These are phyloP conservation scores for Solanum rostratum DNA, from an alignment of 257 asterid species.

Conservation along the genomic window DNA sequence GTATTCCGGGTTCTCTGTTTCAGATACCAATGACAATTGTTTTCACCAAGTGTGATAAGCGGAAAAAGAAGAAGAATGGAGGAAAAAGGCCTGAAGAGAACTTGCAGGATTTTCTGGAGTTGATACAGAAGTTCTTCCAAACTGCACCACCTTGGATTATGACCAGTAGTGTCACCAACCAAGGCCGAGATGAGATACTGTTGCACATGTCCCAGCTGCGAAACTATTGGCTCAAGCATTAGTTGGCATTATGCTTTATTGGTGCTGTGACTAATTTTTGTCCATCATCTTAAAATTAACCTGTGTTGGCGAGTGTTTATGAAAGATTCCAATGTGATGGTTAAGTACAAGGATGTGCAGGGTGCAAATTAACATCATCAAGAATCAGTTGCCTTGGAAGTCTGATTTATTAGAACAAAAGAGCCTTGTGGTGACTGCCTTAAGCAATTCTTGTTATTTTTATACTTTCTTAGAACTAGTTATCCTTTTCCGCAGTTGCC, in stretches of 20 bases:
- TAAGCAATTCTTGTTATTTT: not conserved
- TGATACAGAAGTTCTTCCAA: conserved; percentile 58
- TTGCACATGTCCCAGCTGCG: conserved; percentile 94
- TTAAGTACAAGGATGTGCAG: not conserved
- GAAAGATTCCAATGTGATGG: not conserved
- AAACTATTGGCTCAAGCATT: conserved; percentile 95
- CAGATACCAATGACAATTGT: conserved; percentile 95
- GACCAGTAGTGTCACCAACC: conserved; percentile 94
- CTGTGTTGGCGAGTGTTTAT: not conserved
- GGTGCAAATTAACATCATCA: not conserved
- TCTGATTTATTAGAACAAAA: not conserved
- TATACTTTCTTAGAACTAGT: not conserved
- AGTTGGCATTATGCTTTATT: not conserved
- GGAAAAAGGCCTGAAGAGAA: conserved; percentile 90
- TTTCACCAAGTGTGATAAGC: conserved; percentile 92
- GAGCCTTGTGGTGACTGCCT: not conserved
- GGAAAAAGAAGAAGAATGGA: conserved; percentile 87
- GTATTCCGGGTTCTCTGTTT: not conserved
- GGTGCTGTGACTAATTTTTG: not conserved
- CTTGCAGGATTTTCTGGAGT: conserved; percentile 50
- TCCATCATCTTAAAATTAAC: not conserved
- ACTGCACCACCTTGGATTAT: conserved; percentile 93
- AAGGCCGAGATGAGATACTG: conserved; percentile 89
- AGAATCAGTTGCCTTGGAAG: not conserved
- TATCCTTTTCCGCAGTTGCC: not conserved